Evolutionary conservation across 495 filamentous ascomycete species (phyloP).

Genomic region (Amphirosellinia nigrospora): DNA sequence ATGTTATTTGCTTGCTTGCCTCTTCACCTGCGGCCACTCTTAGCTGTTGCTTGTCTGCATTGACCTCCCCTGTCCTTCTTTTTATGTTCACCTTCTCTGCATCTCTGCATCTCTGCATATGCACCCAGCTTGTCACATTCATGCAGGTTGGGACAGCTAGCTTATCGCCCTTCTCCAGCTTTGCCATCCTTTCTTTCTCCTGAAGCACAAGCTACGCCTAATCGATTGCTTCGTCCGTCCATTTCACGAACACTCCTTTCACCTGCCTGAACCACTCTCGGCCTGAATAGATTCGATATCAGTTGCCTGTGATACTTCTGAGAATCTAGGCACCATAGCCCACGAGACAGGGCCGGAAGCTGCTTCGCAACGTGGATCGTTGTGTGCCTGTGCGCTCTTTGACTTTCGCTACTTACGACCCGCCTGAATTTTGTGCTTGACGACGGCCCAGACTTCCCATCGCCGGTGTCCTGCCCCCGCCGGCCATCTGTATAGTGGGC

Average conservation of each 20-base stretch:
- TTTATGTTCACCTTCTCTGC: slow-evolving; percentile 30
- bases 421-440: neutral
- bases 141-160: slow-evolving; percentile 28
- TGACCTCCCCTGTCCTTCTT: slow-evolving; percentile 42
- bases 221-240: slow-evolving; percentile 20
- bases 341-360: neutral
- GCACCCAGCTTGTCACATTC: slow-evolving; percentile 31
- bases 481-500: slow-evolving; percentile 1
- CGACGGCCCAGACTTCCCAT: slow-evolving; percentile 1
- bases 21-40: slow-evolving; percentile 21
- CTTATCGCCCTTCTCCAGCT: slow-evolving; percentile 21
- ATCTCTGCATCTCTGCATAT: slow-evolving; percentile 30
- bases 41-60: slow-evolving; percentile 29
- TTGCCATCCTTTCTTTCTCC: slow-evolving; percentile 30
- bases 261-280: neutral
- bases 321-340: neutral
- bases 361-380: slow-evolving; percentile 20
- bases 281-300: slow-evolving; percentile 1
- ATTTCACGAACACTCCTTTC: slow-evolving; percentile 28
- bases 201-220: slow-evolving; percentile 25
- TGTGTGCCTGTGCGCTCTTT: slow-evolving; percentile 10
- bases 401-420: neutral
- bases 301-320: neutral
- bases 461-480: neutral
- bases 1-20: slow-evolving; percentile 22